A percentile compares a stretch with the other conserved stretches of the same genome.
phyloP scores from a whole-genome alignment of 176 grass and related monocot species.

The Aegilops longissima region DNA sequence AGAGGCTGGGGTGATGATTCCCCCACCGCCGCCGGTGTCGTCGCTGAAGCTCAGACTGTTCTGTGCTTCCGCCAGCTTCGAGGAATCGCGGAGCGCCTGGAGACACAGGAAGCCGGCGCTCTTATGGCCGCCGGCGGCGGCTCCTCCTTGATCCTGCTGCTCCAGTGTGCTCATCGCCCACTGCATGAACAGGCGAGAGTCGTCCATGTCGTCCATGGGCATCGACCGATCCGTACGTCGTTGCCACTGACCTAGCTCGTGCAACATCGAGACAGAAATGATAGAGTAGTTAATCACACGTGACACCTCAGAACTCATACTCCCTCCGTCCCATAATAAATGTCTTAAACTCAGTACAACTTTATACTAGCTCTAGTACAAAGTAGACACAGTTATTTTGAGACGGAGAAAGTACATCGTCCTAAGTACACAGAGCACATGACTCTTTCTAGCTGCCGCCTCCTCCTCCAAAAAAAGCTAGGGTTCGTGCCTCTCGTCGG shows the following conservation, averaged over 20 bases:
- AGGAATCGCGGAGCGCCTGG: slow-evolving; percentile 15
- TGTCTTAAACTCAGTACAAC: no score
- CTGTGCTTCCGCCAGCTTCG: not conserved
- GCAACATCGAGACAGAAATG: not conserved
- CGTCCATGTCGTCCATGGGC: slow-evolving; percentile 10
- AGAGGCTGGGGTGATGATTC: not conserved
- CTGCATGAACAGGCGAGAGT: slow-evolving; percentile 27
- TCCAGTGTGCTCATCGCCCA: slow-evolving; percentile 29
- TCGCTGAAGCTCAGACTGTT: slow-evolving; percentile 14
- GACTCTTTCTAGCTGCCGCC: no score
- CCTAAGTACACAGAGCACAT: no score
- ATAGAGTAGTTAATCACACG: not conserved
- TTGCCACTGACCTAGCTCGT: not conserved
- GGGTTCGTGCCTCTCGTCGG: no score
- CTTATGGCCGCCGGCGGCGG: not conserved
- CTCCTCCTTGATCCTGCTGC: not conserved
- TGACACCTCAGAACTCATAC: not conserved
- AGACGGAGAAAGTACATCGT: no score
- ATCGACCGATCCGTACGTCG: no score
- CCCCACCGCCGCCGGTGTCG: slow-evolving; percentile 7
- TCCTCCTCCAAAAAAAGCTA: no score
- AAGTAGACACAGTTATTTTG: no score
- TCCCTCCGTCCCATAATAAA: no score
- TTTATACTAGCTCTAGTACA: no score
- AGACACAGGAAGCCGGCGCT: slow-evolving; percentile 12